Evolutionary conservation across 768 basidiomycete species (phyloP), one percentile per base, ranked within the genome.

Genomic region (Mycena venus): DNA sequence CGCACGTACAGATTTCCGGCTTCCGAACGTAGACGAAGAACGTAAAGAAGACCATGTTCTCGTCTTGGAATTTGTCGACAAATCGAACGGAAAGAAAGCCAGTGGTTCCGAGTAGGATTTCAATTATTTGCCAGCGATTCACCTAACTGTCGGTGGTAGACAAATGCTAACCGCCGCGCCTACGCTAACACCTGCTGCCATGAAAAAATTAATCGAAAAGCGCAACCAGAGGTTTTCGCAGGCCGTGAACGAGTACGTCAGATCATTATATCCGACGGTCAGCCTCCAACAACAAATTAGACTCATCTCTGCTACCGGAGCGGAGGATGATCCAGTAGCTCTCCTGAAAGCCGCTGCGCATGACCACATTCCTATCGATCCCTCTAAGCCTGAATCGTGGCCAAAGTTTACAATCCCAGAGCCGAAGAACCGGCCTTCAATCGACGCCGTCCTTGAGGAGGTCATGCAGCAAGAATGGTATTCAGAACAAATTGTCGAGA

Each of bases 341-440:
- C 81, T 96, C 12, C 81, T 97, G 9, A 88, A 92, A 80, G 88
- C 89, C 8, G 95, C 94, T 27, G 93, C 92, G 3, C 86, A 85
- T 29, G 91, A 91, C 31, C 92, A 94, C 75, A 86, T 97, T 12
- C 96, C 96, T 3, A 84, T 94, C 31, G 87, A 94, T 76, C 92
- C 93, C 8, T 82, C 47, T 67, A 66, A 64, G 15, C 69, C 58
- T 55, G 76, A 58, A n/a, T 19, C 69, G 5, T 74, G 51, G 58
- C 61, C 31, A 15, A 70, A 63, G 11, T 76, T 87, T 32, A 65
- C 75, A 15, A 75, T 85, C 64, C 89, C 88, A 17, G 82, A 82
- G n/a, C 80, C 89, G 3, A 83, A 87, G 29, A 83, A 89, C 31
- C 88, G 96, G 21, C 90, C 88, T 31, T 84, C 92, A 1, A 90